Conservation (phyloP, 2,329 filamentous ascomycete genomes). For the Calonectria pseudoreteaudii region DNA sequence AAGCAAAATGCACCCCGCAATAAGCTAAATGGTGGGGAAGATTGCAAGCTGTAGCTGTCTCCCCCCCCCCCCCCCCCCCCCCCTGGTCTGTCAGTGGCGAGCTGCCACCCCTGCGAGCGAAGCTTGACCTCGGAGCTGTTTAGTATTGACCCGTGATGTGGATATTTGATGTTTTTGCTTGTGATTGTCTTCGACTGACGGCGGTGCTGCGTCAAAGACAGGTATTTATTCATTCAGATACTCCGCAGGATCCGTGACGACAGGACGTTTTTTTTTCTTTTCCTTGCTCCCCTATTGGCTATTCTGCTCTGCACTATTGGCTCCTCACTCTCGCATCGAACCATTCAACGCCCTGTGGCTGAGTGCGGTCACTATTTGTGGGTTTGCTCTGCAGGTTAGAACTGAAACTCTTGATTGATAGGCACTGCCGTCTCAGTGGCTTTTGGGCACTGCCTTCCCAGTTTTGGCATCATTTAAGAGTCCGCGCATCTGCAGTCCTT, state of each 20-base stretch:
- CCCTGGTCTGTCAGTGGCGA: conserved; percentile 5
- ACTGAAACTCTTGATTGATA: not conserved
- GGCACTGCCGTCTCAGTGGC: not conserved
- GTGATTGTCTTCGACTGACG: not conserved
- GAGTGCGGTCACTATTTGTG: not conserved
- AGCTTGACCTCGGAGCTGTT: conserved; percentile 19
- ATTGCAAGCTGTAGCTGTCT: not conserved
- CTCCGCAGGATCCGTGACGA: not conserved
- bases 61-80: not conserved
- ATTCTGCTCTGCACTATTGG: not conserved
- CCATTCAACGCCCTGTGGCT: not conserved
- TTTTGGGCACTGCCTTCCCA: not conserved
- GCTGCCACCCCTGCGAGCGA: not conserved
- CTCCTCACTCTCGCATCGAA: not conserved
- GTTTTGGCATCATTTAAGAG: not conserved
- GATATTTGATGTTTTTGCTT: conserved; percentile 3
- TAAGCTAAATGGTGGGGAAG: not conserved
- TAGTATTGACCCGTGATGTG: not conserved
- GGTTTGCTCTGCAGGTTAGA: not conserved
- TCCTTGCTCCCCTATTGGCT: not conserved
- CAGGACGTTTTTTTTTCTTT: too few relatives aligned
- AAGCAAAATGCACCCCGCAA: conserved; percentile 15
- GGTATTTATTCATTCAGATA: not conserved
- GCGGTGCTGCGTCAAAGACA: not conserved
- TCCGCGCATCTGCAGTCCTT: not conserved